Conservation (phyloP, 2,329 filamentous ascomycete genomes). For the Cladorrhinum sp. region DNA sequence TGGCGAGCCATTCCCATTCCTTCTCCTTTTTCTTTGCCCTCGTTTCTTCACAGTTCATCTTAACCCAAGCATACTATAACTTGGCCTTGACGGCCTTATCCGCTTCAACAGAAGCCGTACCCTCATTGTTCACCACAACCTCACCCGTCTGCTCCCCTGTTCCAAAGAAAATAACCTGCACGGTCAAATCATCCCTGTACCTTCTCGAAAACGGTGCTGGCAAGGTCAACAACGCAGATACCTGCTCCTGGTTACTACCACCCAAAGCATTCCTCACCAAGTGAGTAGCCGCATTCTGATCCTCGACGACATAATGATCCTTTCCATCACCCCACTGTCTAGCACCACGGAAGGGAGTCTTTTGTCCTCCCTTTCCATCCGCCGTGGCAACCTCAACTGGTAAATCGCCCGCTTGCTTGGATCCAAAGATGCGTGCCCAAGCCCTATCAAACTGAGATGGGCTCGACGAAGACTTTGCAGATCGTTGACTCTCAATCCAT, state of each 20-base stretch:
- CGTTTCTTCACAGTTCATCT: too few species aligned
- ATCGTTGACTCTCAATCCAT: conserved; percentile 88
- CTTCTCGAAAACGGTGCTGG: conserved; percentile 87
- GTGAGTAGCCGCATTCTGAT: conserved; percentile 95
- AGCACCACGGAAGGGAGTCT: conserved; percentile 79
- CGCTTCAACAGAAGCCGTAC: conserved; percentile 62
- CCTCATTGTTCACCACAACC: conserved; percentile 81
- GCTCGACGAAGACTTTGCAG: conserved; percentile 36
- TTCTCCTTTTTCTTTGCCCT: not conserved
- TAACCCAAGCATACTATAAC: conserved; percentile 16
- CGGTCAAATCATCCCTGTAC: conserved; percentile 92
- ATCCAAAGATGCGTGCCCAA: conserved; percentile 65
- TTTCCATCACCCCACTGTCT: conserved; percentile 85
- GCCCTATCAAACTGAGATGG: conserved; percentile 65
- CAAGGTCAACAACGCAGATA: conserved; percentile 86
- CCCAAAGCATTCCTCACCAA: conserved; percentile 92
- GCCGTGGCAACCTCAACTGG: conserved; percentile 66
- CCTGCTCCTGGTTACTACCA: conserved; percentile 88
- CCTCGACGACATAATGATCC: conserved; percentile 83
- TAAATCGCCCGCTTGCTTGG: conserved; percentile 48
- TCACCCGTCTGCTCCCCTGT: conserved; percentile 72
- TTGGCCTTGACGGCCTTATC: conserved; percentile 28
- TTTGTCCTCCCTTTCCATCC: conserved; percentile 64
- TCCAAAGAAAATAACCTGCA: conserved; percentile 98
- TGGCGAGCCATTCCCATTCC: not conserved